These are phyloP conservation scores for Elasticomyces elasticus DNA, from an alignment of 495 filamentous ascomycete genomes.

Conservation along the genomic window DNA sequence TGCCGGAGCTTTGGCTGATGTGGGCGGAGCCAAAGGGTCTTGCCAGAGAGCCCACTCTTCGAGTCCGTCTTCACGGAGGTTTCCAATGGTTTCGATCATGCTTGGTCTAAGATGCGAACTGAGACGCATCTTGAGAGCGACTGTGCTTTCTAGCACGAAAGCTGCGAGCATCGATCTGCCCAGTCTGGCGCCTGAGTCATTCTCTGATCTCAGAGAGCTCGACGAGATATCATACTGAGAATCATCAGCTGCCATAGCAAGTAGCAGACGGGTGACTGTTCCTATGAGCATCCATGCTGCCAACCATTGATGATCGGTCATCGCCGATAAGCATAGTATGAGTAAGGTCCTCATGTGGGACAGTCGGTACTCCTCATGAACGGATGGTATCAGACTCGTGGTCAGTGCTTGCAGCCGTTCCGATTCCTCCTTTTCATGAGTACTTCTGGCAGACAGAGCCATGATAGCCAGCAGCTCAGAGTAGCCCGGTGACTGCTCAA, in stretches of 20 bases:
- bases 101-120: slow-evolving; percentile 39
- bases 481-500: slow-evolving; percentile 42
- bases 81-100: slow-evolving; percentile 31
- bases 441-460: slow-evolving; percentile 41
- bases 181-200: not conserved
- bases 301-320: slow-evolving; percentile 43
- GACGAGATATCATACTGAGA: not conserved
- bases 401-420: not conserved
- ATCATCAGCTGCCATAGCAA: not conserved
- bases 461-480: slow-evolving; percentile 56
- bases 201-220: no score
- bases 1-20: slow-evolving; percentile 27
- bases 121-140: slow-evolving; percentile 33
- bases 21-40: slow-evolving; percentile 1
- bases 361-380: not conserved
- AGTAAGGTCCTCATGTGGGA: slow-evolving; percentile 37
- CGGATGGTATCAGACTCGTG: not conserved
- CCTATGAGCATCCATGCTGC: slow-evolving; percentile 55
- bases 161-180: slow-evolving; percentile 46
- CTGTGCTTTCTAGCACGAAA: slow-evolving; percentile 54
- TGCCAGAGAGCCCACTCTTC: slow-evolving; percentile 68
- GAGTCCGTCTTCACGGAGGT: slow-evolving; percentile 51
- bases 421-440: slow-evolving; percentile 21
- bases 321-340: slow-evolving; percentile 49
- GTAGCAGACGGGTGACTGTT: slow-evolving; percentile 44